Percentiles rank a stretch among this genome's conserved stretches.
Conservation (phyloP, 148 eudicot genomes). For the Vaccinium darrowii region DNA sequence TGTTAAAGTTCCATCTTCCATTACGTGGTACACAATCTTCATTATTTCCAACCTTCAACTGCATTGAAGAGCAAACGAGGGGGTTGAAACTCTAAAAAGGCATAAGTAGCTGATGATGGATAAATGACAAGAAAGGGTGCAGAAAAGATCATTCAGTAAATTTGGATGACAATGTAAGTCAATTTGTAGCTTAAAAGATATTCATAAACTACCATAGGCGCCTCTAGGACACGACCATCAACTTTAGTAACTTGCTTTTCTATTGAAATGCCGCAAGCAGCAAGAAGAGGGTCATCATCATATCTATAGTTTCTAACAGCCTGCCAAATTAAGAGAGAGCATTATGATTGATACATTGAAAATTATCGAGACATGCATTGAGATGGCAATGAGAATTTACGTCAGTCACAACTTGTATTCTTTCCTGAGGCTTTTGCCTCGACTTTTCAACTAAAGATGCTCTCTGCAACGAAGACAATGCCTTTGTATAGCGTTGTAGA, state of each 20-base stretch:
- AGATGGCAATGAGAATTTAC: conserved; percentile 40
- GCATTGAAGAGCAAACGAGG: conserved; percentile 19
- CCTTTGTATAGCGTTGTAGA: conserved; percentile 70
- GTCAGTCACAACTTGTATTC: conserved; percentile 54
- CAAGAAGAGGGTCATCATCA: conserved; percentile 60
- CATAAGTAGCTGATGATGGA: neutral
- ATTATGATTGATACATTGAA: conserved; percentile 19
- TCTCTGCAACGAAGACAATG: conserved; percentile 60
- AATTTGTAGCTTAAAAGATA: neutral
- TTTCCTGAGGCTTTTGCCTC: conserved; percentile 74
- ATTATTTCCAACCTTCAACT: conserved; percentile 75
- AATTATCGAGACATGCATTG: neutral
- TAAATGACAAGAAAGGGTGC: neutral
- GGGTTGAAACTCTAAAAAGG: neutral
- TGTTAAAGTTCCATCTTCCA: conserved; percentile 76
- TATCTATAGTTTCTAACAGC: conserved; percentile 46
- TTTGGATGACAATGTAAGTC: neutral
- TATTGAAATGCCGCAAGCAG: conserved; percentile 63
- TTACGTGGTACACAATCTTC: conserved; percentile 62
- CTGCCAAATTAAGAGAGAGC: conserved; percentile 43
- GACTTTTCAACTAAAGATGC: conserved; percentile 66
- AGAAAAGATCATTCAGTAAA: neutral
- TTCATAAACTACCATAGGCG: conserved; percentile 60
- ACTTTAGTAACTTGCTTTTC: conserved; percentile 61
- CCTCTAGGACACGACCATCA: conserved; percentile 76